Percentiles rank a stretch among this genome's conserved stretches.
Conservation (phyloP, 1,284 basidiomycete species). For the Papiliotrema terrestris region DNA sequence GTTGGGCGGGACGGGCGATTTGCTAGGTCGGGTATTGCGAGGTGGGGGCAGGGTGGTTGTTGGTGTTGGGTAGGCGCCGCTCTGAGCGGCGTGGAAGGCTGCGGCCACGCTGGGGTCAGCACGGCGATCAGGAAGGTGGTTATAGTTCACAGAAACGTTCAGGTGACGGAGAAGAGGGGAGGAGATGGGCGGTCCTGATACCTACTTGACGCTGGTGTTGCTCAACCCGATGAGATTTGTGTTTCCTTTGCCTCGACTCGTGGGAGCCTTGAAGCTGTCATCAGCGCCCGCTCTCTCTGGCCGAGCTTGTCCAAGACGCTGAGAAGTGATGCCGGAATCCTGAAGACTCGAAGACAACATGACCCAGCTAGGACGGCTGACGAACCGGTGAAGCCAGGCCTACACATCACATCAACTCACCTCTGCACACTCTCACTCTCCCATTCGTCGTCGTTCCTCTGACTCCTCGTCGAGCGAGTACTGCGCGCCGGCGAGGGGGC, state of each 20-base stretch:
- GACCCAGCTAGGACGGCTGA: not conserved
- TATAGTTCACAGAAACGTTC: no score
- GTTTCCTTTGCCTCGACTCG: constrained; percentile 9
- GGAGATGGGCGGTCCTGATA: not conserved
- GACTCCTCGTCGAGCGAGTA: constrained; percentile 18
- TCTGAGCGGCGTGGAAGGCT: constrained; percentile 35
- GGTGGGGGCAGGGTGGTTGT: not conserved
- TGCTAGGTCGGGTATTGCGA: not conserved
- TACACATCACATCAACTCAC: constrained; percentile 10
- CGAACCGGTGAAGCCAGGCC: not conserved
- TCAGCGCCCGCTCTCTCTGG: no score
- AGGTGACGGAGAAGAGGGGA: no score
- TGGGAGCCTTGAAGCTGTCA: constrained; percentile 20
- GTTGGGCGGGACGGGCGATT: not conserved
- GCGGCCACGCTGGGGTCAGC: constrained; percentile 24
- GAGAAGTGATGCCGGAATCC: no score
- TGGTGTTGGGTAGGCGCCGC: constrained; percentile 14
- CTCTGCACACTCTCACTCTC: constrained; percentile 27
- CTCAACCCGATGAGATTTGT: constrained; percentile 15
- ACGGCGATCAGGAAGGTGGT: not conserved
- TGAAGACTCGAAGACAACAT: no score
- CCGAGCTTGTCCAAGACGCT: no score
- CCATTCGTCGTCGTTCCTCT: constrained; percentile 26
- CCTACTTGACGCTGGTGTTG: constrained; percentile 42
- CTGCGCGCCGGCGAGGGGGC: constrained; percentile 30